A percentile compares a stretch with the other conserved stretches of the same genome.
phyloP scores from a whole-genome alignment of 129 eudicot species.

The Lonicera japonica region DNA sequence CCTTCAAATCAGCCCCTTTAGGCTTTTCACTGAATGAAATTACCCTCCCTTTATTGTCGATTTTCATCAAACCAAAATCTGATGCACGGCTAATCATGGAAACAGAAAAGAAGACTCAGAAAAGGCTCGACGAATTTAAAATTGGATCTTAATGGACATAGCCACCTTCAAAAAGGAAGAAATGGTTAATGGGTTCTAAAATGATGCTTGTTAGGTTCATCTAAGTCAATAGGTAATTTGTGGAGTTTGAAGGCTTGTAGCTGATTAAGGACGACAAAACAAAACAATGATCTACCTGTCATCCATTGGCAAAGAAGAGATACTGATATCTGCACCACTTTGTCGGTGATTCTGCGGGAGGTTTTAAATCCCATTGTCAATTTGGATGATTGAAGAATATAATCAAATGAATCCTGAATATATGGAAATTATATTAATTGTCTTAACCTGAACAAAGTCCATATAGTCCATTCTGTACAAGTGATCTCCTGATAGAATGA shows the following conservation, averaged over 20 bases:
- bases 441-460: conserved; percentile 80
- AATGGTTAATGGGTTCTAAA: no score
- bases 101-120: conserved; percentile 17
- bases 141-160: no score
- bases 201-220: background rate
- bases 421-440: background rate
- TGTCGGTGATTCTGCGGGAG: conserved; percentile 71
- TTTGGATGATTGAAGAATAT: background rate
- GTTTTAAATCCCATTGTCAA: background rate
- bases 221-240: background rate
- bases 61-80: conserved; percentile 97
- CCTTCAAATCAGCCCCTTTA: conserved; percentile 72
- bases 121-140: no score
- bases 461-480: conserved; percentile 93
- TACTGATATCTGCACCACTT: conserved; percentile 95
- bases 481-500: conserved; percentile 95
- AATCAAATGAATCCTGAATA: background rate
- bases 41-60: conserved; percentile 74
- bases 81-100: conserved; percentile 81
- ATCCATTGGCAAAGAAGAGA: conserved; percentile 84
- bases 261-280: background rate
- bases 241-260: background rate
- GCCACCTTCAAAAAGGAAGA: no score
- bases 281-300: conserved; percentile 46
- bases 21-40: conserved; percentile 92